phyloP scores from a whole-genome alignment of 2,329 filamentous ascomycete genomes.

The Colletotrichum sansevieriae region DNA sequence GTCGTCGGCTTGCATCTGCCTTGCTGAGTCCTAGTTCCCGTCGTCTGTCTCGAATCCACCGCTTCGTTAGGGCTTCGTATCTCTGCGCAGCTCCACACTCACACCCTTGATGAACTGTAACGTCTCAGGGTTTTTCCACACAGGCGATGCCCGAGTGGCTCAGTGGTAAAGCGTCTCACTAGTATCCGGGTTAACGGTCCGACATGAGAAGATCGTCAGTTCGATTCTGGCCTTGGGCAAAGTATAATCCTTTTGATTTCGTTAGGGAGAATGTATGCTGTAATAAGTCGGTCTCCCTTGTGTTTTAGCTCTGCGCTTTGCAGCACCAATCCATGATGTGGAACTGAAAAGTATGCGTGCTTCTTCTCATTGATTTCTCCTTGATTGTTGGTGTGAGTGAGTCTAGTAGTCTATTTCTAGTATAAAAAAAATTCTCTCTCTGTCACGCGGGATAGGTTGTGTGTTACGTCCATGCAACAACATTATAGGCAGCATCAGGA shows the following conservation, averaged over 20 bases:
- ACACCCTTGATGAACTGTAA: neutral
- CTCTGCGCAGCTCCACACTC: neutral
- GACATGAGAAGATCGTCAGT: slow-evolving; percentile 41
- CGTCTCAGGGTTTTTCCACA: rapidly evolving
- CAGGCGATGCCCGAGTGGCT: slow-evolving; percentile 38
- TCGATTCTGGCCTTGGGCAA: slow-evolving; percentile 41
- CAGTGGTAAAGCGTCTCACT: slow-evolving; percentile 42
- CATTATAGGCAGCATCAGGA: too few species aligned
- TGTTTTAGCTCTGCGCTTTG: too few species aligned
- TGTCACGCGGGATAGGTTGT: too few species aligned
- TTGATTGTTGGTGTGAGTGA: too few species aligned
- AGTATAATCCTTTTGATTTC: neutral
- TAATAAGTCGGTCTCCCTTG: too few species aligned
- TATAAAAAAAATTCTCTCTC: too few species aligned
- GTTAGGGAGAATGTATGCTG: too few species aligned
- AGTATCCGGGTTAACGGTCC: slow-evolving; percentile 11
- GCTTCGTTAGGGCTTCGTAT: slow-evolving; percentile 2
- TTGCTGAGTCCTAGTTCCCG: neutral
- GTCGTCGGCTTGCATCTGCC: neutral
- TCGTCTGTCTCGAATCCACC: neutral
- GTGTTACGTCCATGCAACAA: too few species aligned
- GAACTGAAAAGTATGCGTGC: too few species aligned
- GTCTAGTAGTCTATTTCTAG: too few species aligned
- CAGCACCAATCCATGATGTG: too few species aligned
- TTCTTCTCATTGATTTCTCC: too few species aligned